Base-by-base conservation (phyloP, 164 flowering plant genomes). In the Dillenia turbinata region DNA sequence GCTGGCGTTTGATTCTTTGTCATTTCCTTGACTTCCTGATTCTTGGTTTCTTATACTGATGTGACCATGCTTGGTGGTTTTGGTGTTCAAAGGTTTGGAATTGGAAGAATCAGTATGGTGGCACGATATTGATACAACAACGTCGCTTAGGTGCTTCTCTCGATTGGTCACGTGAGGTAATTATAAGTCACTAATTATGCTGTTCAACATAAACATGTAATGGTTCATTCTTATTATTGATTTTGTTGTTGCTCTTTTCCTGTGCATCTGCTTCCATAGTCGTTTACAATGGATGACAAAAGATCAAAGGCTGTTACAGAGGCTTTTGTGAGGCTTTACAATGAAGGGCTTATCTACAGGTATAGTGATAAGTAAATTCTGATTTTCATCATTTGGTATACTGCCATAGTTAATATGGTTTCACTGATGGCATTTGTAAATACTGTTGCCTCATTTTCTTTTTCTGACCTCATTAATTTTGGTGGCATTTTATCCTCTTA, bases 81-180 rank as follows among this genome's bases (percentile, higher is more conserved):
- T 67, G 49, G 24, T 59, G 26, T 66, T 40, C 16, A 57, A 67
- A 94, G 99, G 99, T 95, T 8, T 95, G 99, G 99, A 80, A 85
- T 9, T 95, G 99, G 99, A 95, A 92, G 77, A 67, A 85, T 56
- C 78, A 88, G 66, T 78, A 88, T 74, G 99, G 97, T 44, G 87
- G 96, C 50, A 85, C 87, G 24, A 95, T 95, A 57, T 69, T 95
- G 57, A 71, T 73, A 66, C 99, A 92, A 71, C 81, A 71, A 56
- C 86, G 97, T 5, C 79, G 96, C 12, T 60, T 95, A 58, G 99
- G 97, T 66, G 89, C 89, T n/a, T 88, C 99, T 70, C 88, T 92
- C 66, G 99, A 95, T 72, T 95, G 99, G 99, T 84, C 99, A 5
- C 97, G 97, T 54, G 96, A 95, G 94, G 97, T 95, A 69, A 63